Conservation (phyloP, 345 rosid species). For the Dipteronia sinensis region DNA sequence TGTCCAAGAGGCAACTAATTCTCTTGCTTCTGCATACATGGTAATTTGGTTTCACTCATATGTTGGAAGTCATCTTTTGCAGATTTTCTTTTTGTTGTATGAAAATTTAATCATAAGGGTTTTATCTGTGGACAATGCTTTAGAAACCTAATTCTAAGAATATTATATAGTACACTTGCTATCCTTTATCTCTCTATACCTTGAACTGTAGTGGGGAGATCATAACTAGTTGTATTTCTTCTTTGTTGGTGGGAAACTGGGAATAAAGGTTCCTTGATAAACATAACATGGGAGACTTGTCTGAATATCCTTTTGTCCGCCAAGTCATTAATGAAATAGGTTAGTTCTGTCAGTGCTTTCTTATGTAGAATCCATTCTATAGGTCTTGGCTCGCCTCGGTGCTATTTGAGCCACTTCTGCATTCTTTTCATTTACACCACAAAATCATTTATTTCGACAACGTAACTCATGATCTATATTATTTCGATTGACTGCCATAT, state of each 20-base stretch:
- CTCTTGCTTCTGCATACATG: slow-evolving; percentile 88
- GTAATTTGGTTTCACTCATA: slow-evolving; percentile 35
- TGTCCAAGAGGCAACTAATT: slow-evolving; percentile 80
- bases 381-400: neutral
- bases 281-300: neutral
- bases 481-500: neutral
- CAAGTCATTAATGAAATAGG: neutral
- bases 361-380: neutral
- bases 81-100: neutral
- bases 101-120: neutral
- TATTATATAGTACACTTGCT: neutral
- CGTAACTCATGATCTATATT: neutral
- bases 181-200: neutral
- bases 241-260: neutral
- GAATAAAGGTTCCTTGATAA: neutral
- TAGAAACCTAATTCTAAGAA: neutral
- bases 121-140: neutral
- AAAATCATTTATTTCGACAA: neutral
- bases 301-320: neutral
- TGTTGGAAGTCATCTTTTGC: neutral
- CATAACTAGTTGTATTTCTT: neutral
- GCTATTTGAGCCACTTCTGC: neutral
- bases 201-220: neutral
- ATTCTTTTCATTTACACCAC: neutral
- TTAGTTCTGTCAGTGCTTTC: neutral